Conservation (phyloP, 305 asterid genomes). For the Andrographis paniculata region DNA sequence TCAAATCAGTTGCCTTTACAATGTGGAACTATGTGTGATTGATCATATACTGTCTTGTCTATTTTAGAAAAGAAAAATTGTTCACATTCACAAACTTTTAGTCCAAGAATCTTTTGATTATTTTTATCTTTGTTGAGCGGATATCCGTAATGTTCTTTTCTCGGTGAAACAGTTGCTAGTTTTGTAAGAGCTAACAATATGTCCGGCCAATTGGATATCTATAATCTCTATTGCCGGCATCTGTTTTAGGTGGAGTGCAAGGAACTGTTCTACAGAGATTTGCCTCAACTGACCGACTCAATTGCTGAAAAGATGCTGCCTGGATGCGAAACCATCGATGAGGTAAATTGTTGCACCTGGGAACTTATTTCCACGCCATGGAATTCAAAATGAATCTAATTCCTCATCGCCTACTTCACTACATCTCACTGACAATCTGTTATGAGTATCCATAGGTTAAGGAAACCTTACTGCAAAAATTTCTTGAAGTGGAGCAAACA, state of each 20-base stretch:
- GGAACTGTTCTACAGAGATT: constrained; percentile 75
- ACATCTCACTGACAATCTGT: constrained; percentile 7
- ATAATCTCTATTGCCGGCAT: constrained; percentile 11
- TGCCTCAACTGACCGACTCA: constrained; percentile 70
- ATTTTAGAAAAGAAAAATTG: neutral
- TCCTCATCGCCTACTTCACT: no score
- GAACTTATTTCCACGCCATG: no score
- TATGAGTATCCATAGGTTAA: constrained; percentile 52
- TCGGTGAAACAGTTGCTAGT: neutral
- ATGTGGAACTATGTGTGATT: no score
- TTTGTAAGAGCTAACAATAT: neutral
- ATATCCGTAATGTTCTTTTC: neutral
- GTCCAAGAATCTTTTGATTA: no score
- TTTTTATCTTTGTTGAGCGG: constrained; percentile 2
- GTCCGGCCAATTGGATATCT: neutral
- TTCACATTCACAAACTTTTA: no score
- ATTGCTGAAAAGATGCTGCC: constrained; percentile 69
- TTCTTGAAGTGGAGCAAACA: constrained; percentile 72
- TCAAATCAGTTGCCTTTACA: no score
- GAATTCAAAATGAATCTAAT: no score
- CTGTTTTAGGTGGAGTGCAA: constrained; percentile 70
- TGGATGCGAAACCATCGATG: constrained; percentile 69
- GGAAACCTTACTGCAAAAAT: constrained; percentile 53
- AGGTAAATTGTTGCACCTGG: constrained; percentile 35
- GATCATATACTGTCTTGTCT: no score